Evolutionary conservation across 169 alveolate species (phyloP).

Genomic region (Plasmodium cynomolgi): DNA sequence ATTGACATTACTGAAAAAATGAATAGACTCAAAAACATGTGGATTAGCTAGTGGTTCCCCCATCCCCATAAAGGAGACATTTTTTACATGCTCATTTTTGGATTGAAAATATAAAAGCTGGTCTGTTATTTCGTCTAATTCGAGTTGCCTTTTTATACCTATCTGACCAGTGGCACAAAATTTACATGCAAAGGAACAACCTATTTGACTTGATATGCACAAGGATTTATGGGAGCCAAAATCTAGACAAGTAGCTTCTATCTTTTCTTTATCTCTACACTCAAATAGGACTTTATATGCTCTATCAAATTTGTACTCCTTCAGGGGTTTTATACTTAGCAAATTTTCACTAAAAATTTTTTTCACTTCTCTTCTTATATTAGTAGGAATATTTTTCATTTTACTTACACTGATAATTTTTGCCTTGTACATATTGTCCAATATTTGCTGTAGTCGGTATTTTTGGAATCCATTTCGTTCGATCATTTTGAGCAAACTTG

Average conservation of each 20-base stretch:
- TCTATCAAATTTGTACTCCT: conserved; percentile 79
- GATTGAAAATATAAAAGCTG: conserved; percentile 87
- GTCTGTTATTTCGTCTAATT: conserved; percentile 89
- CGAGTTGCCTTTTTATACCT: conserved; percentile 88
- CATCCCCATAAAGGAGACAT: conserved; percentile 92
- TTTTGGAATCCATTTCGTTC: conserved; percentile 54
- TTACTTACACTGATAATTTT: conserved; percentile 72
- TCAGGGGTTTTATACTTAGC: conserved; percentile 78
- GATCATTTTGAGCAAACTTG: conserved; percentile 21
- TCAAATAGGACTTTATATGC: conserved; percentile 87
- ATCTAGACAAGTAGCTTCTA: conserved; percentile 87
- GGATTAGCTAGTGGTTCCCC: conserved; percentile 93
- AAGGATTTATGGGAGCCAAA: conserved; percentile 87
- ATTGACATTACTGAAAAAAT: conserved; percentile 78
- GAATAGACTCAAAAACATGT: conserved; percentile 87
- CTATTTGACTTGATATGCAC: conserved; percentile 90
- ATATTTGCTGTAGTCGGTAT: conserved; percentile 80
- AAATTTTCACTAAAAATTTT: conserved; percentile 76
- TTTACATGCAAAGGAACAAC: conserved; percentile 88
- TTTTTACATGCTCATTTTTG: conserved; percentile 82
- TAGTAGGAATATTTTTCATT: conserved; percentile 83
- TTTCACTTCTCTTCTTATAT: conserved; percentile 77
- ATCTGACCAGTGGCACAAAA: conserved; percentile 91
- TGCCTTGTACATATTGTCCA: conserved; percentile 80
- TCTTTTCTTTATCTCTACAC: conserved; percentile 84